Conservation (phyloP, 2,329 filamentous ascomycete genomes). For the Arthrobotrys megalospora region DNA sequence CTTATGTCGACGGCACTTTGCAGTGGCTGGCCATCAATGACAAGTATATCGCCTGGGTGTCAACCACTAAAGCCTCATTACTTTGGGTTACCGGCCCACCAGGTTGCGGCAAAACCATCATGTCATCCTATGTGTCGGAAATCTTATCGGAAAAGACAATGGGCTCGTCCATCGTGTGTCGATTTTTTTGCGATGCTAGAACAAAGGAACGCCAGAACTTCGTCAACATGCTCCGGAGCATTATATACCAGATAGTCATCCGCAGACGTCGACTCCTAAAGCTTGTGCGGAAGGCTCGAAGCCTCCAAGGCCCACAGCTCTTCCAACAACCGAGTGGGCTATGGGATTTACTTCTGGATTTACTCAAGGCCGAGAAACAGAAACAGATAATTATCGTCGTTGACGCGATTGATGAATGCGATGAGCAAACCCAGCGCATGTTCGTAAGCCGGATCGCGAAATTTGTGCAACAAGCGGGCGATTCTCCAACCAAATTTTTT, state of each 20-base stretch:
- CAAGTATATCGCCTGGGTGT: background rate
- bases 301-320: conserved; percentile 12
- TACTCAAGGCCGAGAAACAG: conserved; percentile 10
- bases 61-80: background rate
- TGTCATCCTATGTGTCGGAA: conserved; percentile 24
- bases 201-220: conserved; percentile 2
- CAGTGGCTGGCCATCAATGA: background rate
- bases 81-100: conserved; percentile 10
- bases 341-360: conserved; percentile 24
- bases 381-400: conserved; percentile 18
- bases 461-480: conserved; percentile 6
- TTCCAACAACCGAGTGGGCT: conserved; percentile 15
- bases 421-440: conserved; percentile 12
- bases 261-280: conserved; percentile 14
- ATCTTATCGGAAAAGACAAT: background rate
- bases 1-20: conserved; percentile 6
- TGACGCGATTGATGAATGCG: conserved; percentile 23
- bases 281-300: conserved; percentile 18
- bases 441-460: background rate
- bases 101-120: conserved; percentile 19
- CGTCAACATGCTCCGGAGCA: conserved; percentile 14
- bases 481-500: conserved; percentile 20
- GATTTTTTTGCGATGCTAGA: conserved; percentile 17
- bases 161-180: background rate
- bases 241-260: conserved; percentile 25